Evolutionary conservation across 805 yeast species (phyloP), one percentile per base, ranked within the genome.

Genomic region (Cyberlindnera petersonii): DNA sequence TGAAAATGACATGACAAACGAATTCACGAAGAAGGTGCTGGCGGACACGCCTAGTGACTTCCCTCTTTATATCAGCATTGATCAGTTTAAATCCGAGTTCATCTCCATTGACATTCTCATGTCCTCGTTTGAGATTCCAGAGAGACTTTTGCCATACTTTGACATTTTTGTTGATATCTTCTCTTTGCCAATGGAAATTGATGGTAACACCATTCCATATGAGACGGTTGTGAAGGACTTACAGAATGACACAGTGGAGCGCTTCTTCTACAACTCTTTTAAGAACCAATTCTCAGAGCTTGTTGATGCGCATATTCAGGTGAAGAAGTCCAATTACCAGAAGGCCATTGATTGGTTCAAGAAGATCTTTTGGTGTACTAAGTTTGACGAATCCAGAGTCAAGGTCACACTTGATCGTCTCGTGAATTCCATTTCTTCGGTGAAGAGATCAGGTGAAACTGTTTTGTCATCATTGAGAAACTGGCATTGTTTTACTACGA

Each of bases 31-130:
- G 18, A 45, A 48, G 28, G 34, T 66, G 13, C 10, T 62, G 7
- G 27, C 44, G 2, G 47, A 55, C 9, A 59, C 60, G 46, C 79
- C 82, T 21, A 37, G 49, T 1, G 66, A 71, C 35, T 70, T 82
- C 45, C 87, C 89, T 5, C 59, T 89, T 26, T 79, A 77, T 45
- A 57, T 89, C 36, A 93, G 87, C 55, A 72, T 84, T 50, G 97
- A 93, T 60, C 76, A 82, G 47, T 82, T 76, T 55, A 74, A 79
- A 39, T 85, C 96, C 1, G 80, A 84, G 52, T 93, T 91, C 56
- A 75, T 86, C 24, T 77, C 83, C 11, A 68, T 88, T 16, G 75
- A 79, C 42, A 56, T 86, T 26, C 59, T 81, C 26, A 58, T 85
- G 55, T 74, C 81, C 9, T 75, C 86, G 1, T 70, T 64, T 31